Conservation (phyloP, 306 rosid species). For the Purshia tridentata region DNA sequence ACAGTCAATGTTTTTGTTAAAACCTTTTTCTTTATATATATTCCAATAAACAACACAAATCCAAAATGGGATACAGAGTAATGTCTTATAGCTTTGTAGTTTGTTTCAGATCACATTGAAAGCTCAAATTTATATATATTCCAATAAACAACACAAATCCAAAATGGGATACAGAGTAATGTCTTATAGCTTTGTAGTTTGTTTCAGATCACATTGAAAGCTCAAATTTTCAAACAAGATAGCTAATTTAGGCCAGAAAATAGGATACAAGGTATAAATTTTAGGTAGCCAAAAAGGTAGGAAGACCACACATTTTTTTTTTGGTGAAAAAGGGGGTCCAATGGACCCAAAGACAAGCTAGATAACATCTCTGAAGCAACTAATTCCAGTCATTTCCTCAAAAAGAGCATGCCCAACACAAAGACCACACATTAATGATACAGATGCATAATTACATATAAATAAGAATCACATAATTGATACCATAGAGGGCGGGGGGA, state of each 20-base stretch:
- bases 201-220: background rate
- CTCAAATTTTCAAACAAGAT: background rate
- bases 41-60: background rate
- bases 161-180: background rate
- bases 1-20: constrained; percentile 5
- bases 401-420: no score
- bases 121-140: background rate
- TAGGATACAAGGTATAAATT: no score
- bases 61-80: background rate
- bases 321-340: no score
- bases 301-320: no score
- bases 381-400: no score
- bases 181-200: background rate
- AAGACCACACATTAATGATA: no score
- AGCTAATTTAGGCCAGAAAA: background rate
- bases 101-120: background rate
- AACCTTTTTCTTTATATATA: background rate
- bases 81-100: background rate
- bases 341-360: no score
- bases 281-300: background rate
- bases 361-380: no score
- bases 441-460: background rate
- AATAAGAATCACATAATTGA: background rate
- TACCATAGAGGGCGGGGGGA: background rate
- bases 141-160: background rate